Evolutionary conservation across 495 filamentous ascomycete species (phyloP).

Genomic region (Penicillium tannophilum): DNA sequence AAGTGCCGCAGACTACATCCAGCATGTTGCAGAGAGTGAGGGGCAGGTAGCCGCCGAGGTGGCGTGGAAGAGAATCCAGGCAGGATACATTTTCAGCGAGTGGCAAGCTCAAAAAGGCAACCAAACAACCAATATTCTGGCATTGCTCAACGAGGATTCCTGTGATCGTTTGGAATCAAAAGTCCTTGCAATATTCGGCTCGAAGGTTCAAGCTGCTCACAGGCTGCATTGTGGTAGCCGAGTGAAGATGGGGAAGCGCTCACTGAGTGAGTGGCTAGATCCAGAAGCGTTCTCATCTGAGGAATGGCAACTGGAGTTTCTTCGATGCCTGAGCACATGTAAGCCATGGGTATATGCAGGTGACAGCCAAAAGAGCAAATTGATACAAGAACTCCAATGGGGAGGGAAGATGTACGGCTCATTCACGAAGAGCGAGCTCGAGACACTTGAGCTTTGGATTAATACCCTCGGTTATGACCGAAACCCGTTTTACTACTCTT

Average conservation of each 20-base stretch:
- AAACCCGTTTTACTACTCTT: constrained; percentile 1
- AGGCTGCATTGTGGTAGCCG: constrained; percentile 38
- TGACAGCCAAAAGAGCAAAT: constrained; percentile 34
- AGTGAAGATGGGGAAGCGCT: constrained; percentile 33
- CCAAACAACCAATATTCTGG: background rate
- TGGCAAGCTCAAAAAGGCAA: constrained; percentile 13
- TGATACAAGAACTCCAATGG: constrained; percentile 44
- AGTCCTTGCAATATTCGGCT: constrained; percentile 30
- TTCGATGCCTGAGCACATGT: constrained; percentile 21
- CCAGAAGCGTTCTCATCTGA: constrained; percentile 20
- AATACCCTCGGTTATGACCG: constrained; percentile 11
- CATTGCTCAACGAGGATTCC: background rate
- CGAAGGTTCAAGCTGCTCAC: constrained; percentile 33
- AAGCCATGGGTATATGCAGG: constrained; percentile 44
- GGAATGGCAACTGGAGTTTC: constrained; percentile 32
- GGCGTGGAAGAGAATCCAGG: constrained; percentile 52
- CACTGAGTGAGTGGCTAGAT: constrained; percentile 41
- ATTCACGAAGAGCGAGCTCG: constrained; percentile 46
- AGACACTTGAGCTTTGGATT: constrained; percentile 42
- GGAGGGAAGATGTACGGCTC: constrained; percentile 52
- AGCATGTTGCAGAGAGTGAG: constrained; percentile 23
- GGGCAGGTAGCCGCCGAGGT: constrained; percentile 26
- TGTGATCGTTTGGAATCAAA: constrained; percentile 7
- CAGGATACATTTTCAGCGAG: constrained; percentile 45
- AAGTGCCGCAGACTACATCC: constrained; percentile 39